These are phyloP conservation scores for Naganishia onofrii DNA, from an alignment of 768 basidiomycete species.

Conservation along the genomic window DNA sequence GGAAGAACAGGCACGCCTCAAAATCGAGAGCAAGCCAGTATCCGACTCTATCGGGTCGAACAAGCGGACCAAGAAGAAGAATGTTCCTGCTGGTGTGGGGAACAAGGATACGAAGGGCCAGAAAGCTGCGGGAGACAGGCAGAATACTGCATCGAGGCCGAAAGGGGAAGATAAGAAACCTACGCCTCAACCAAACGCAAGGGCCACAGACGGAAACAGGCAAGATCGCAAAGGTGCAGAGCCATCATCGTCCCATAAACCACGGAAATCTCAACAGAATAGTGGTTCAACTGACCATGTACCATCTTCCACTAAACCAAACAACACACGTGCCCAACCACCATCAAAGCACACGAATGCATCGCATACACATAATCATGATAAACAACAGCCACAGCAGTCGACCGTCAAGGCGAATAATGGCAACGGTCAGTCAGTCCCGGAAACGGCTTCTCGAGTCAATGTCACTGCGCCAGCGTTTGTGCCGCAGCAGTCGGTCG, in stretches of 20 bases:
- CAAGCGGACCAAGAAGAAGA: slow-evolving; percentile 11
- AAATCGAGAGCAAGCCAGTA: slow-evolving; percentile 6
- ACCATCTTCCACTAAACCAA: neutral
- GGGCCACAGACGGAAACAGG: neutral
- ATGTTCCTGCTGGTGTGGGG: neutral
- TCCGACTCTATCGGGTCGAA: neutral
- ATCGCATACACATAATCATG: neutral
- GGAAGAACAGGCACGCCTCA: slow-evolving; percentile 58
- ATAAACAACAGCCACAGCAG: neutral
- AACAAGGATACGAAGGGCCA: slow-evolving; percentile 10
- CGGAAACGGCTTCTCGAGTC: neutral
- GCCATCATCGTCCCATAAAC: neutral
- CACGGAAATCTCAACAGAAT: neutral
- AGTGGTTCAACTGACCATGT: neutral
- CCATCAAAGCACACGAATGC: neutral
- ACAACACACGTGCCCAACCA: neutral
- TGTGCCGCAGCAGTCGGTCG: slow-evolving; percentile 2
- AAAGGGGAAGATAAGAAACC: slow-evolving; percentile 17
- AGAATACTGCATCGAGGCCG: neutral
- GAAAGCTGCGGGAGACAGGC: slow-evolving; percentile 6
- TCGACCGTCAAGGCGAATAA: neutral
- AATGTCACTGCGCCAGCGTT: slow-evolving; percentile 7
- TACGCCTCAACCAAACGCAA: neutral
- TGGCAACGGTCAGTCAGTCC: neutral
- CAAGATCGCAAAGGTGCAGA: slow-evolving; percentile 1